phyloP scores from a whole-genome alignment of 2,329 filamentous ascomycete species.

The Cladosporium cucumerinum region DNA sequence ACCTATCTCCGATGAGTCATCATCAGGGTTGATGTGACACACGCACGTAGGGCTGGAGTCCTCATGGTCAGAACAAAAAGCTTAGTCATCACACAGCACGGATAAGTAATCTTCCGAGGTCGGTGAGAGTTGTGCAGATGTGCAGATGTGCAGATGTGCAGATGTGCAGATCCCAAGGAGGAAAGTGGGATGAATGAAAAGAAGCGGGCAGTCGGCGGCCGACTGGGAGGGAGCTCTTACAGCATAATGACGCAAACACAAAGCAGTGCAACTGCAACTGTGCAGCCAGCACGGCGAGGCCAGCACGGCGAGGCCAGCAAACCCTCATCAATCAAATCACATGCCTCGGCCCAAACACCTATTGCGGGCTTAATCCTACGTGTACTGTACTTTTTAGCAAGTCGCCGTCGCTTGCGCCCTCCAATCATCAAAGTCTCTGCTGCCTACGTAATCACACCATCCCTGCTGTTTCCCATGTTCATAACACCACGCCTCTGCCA shows the following conservation, averaged over 20 bases:
- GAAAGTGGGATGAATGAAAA: conserved; percentile 1
- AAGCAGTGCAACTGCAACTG: neutral
- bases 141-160: too few species aligned
- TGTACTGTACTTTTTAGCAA: neutral
- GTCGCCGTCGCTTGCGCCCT: neutral
- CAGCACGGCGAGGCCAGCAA: too few species aligned
- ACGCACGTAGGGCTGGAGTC: neutral
- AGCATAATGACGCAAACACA: neutral
- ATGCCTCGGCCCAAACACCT: conserved; percentile 10
- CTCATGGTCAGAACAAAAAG: too few species aligned
- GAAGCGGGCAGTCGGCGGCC: neutral
- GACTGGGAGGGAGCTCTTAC: too few species aligned
- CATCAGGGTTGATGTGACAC: neutral
- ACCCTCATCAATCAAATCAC: neutral
- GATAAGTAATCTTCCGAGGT: neutral
- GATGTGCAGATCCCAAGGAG: neutral
- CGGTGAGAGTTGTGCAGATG: neutral
- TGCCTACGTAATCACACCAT: conserved; percentile 1
- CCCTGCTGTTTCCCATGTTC: conserved; percentile 7
- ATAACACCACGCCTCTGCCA: conserved; percentile 10
- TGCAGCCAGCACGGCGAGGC: too few species aligned
- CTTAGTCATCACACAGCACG: neutral
- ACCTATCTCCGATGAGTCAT: neutral
- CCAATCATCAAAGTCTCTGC: conserved; percentile 8
- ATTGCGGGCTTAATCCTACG: neutral